These are phyloP conservation scores for Ormosia emarginata DNA, from an alignment of 306 rosid genomes.

Conservation along the genomic window DNA sequence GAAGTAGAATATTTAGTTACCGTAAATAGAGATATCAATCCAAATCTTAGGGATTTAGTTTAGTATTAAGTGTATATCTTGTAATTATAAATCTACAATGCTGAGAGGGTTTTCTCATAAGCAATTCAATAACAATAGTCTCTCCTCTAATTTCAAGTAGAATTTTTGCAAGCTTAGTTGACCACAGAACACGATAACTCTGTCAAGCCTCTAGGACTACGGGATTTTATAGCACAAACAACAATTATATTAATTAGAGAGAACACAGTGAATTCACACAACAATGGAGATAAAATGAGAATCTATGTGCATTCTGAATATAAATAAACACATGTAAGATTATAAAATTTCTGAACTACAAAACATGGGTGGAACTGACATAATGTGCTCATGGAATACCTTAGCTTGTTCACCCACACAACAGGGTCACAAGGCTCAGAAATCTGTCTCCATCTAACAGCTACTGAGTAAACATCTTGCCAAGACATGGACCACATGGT, in stretches of 20 bases:
- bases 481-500: slow-evolving; percentile 63
- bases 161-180: background rate
- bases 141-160: too few relatives aligned
- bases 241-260: background rate
- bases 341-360: slow-evolving; percentile 11
- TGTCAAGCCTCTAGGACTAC: background rate
- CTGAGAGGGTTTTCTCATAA: too few relatives aligned
- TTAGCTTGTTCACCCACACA: slow-evolving; percentile 89
- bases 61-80: too few relatives aligned
- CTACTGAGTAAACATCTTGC: slow-evolving; percentile 74
- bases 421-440: slow-evolving; percentile 94
- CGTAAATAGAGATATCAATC: too few relatives aligned
- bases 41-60: too few relatives aligned
- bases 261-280: background rate
- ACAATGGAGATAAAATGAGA: slow-evolving; percentile 10
- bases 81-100: too few relatives aligned
- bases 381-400: slow-evolving; percentile 45
- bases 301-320: background rate
- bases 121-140: too few relatives aligned
- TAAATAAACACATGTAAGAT: background rate
- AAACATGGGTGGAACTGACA: background rate
- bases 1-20: too few relatives aligned
- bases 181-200: background rate
- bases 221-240: slow-evolving; percentile 1
- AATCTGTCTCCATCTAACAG: slow-evolving; percentile 93